phyloP scores from a whole-genome alignment of 2,329 filamentous ascomycete species.

The Neofusicoccum kwambonambiense region DNA sequence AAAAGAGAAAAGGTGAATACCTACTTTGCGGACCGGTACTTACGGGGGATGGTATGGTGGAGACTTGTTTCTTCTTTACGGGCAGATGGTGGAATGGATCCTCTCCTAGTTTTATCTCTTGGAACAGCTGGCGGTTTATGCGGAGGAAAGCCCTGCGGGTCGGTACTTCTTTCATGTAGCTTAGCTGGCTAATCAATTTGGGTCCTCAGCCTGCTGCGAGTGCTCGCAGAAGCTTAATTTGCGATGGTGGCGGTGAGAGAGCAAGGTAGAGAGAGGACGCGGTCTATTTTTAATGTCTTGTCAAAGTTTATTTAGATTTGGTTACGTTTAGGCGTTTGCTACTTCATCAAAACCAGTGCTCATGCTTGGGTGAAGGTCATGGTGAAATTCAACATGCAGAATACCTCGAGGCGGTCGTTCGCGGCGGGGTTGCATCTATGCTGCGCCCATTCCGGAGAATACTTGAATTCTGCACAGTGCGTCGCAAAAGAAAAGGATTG shows the following conservation, averaged over 20 bases:
- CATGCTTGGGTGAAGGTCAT: too few relatives aligned
- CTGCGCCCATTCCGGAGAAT: too few relatives aligned
- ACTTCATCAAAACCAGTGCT: too few relatives aligned
- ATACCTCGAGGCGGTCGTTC: too few relatives aligned
- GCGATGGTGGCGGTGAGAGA: background rate
- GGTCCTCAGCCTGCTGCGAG: background rate
- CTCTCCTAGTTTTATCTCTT: background rate
- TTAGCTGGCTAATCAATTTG: conserved; percentile 8
- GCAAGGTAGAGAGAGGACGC: background rate
- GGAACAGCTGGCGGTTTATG: background rate
- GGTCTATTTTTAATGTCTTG: too few relatives aligned
- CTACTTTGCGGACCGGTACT: background rate
- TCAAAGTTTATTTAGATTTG: too few relatives aligned
- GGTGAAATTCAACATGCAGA: too few relatives aligned
- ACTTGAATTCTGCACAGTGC: too few relatives aligned
- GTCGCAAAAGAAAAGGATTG: too few relatives aligned
- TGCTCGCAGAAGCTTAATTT: too few relatives aligned
- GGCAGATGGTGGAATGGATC: background rate
- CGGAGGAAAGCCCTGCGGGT: background rate
- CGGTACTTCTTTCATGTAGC: background rate
- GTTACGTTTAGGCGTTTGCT: too few relatives aligned
- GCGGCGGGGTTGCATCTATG: too few relatives aligned
- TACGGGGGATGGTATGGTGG: background rate
- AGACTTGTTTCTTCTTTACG: background rate
- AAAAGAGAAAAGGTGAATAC: background rate